Percentiles rank a stretch among this genome's conserved stretches.
Evolutionary conservation across 2,329 filamentous ascomycete genomes (phyloP).

Genomic region (Apiospora pterosperma): DNA sequence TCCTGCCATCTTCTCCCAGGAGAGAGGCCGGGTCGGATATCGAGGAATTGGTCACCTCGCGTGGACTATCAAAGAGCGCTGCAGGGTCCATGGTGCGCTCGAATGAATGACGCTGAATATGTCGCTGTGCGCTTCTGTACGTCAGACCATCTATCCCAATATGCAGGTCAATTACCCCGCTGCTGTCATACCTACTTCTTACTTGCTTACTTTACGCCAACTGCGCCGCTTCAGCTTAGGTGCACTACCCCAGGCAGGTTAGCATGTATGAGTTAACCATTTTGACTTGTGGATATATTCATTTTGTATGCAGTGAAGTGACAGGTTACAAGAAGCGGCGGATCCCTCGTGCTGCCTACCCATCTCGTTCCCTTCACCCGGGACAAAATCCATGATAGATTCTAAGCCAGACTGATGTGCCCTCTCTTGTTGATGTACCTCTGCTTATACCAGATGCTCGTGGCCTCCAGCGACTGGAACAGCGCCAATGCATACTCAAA

Average conservation of each 20-base stretch:
- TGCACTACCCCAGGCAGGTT: not conserved
- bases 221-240: not conserved
- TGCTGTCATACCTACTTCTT: not conserved
- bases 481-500: conserved; percentile 5
- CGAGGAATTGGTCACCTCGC: not conserved
- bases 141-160: not conserved
- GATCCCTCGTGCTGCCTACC: not conserved
- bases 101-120: not conserved
- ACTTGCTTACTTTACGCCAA: no score
- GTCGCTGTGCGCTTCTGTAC: not conserved
- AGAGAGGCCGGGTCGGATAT: not conserved
- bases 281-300: not conserved
- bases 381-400: not conserved
- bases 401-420: conserved; percentile 9
- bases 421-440: conserved; percentile 9
- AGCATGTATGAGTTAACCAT: not conserved
- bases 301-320: not conserved
- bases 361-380: not conserved
- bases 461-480: conserved; percentile 8
- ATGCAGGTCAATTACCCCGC: conserved; percentile 3
- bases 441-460: conserved; percentile 10
- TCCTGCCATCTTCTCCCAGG: not conserved
- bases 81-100: not conserved
- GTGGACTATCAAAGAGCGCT: not conserved
- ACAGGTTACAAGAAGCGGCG: not conserved